Conservation (phyloP, 1,284 basidiomycete species). For the Mycosarcoma mackinlayi region DNA sequence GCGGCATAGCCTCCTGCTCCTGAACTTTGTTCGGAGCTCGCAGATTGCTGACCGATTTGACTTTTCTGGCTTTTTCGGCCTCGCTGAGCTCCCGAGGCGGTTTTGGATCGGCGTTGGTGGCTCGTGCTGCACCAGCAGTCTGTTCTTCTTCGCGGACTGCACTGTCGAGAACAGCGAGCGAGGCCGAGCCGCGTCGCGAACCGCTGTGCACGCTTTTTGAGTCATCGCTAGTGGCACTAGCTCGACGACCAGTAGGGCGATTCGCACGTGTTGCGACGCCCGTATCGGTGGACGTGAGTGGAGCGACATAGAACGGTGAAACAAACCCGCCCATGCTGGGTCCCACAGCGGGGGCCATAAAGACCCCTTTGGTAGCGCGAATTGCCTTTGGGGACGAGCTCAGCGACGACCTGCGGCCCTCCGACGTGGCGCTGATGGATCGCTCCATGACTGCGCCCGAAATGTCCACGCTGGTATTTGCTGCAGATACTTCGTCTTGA, state of each 20-base stretch:
- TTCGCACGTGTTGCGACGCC: conserved; percentile 17
- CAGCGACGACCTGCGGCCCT: conserved; percentile 24
- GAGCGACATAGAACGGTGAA: conserved; percentile 49
- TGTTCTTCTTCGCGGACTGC: conserved; percentile 4
- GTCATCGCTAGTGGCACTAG: conserved; percentile 46
- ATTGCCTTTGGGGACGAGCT: conserved; percentile 31
- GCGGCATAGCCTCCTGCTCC: conserved; percentile 24
- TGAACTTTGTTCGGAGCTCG: conserved; percentile 11
- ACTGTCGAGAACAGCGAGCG: conserved; percentile 17
- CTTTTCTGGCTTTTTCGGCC: conserved; percentile 37
- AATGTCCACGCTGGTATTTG: not conserved
- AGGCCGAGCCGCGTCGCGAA: conserved; percentile 26
- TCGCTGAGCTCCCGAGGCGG: conserved; percentile 11
- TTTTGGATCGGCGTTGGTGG: not conserved
- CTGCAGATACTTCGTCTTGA: not conserved
- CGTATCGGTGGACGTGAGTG: conserved; percentile 38
- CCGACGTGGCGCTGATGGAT: conserved; percentile 26
- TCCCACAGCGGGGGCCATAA: conserved; percentile 31
- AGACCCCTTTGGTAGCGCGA: conserved; percentile 37
- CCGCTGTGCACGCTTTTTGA: conserved; percentile 27
- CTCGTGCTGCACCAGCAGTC: not conserved
- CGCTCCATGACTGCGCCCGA: conserved; percentile 12
- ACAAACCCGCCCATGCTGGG: conserved; percentile 45
- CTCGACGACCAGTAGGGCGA: conserved; percentile 30
- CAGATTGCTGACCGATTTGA: conserved; percentile 39